Percentiles rank a stretch among this genome's conserved stretches.
Conservation (phyloP, 1,139 yeast genomes). For the Magnusiomyces magnusii region DNA sequence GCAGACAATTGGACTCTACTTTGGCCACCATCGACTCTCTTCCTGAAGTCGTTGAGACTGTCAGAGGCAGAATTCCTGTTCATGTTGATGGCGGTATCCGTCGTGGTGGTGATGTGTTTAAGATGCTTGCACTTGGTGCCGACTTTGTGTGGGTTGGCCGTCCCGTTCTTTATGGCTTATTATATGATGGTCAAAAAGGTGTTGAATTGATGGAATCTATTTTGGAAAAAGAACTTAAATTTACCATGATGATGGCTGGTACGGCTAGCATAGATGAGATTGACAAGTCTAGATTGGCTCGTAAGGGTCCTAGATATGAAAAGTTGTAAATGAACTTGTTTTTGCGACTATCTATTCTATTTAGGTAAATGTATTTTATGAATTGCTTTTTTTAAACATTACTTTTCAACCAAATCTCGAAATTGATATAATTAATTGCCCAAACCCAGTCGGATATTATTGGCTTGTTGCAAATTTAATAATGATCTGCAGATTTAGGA, state of each 20-base stretch:
- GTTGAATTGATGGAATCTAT: conserved; percentile 36
- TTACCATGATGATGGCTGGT: conserved; percentile 32
- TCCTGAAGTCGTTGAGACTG: conserved; percentile 49
- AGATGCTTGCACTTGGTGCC: conserved; percentile 65
- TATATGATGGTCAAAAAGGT: conserved; percentile 58
- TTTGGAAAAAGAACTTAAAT: conserved; percentile 28
- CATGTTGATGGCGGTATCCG: conserved; percentile 64
- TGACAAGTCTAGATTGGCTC: conserved; percentile 21
- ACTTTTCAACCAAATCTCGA: too few relatives aligned
- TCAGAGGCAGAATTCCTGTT: conserved; percentile 45
- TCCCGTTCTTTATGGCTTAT: conserved; percentile 59
- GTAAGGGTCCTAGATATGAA: conserved; percentile 25
- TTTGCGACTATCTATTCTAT: too few relatives aligned
- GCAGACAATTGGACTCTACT: conserved; percentile 58
- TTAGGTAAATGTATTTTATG: too few relatives aligned
- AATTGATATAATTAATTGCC: too few relatives aligned
- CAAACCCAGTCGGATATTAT: too few relatives aligned
- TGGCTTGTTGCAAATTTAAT: too few relatives aligned
- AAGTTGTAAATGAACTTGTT: conserved; percentile 20
- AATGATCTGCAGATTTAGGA: too few relatives aligned
- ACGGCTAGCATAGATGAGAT: conserved; percentile 21
- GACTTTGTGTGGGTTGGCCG: conserved; percentile 65
- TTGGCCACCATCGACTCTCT: conserved; percentile 57
- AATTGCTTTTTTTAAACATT: too few relatives aligned
- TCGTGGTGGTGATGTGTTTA: conserved; percentile 59